These are phyloP conservation scores for Aureobasidium vineae DNA, from an alignment of 2,329 filamentous ascomycete genomes.

Conservation along the genomic window DNA sequence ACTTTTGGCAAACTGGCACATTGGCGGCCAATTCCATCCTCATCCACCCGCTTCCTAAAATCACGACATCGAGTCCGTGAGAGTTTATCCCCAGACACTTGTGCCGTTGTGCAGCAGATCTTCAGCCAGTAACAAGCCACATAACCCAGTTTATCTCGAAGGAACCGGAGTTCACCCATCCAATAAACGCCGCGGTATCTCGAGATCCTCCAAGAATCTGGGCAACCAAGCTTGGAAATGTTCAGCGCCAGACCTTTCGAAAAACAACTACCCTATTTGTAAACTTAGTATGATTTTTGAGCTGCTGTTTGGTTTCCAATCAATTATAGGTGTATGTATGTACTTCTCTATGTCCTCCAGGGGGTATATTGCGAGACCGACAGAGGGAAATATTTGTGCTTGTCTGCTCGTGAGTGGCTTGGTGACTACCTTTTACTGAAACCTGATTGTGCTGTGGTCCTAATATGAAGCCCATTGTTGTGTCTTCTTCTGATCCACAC, in stretches of 20 bases:
- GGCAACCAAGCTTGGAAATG: neutral
- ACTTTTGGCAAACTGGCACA: constrained; percentile 25
- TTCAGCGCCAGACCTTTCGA: neutral
- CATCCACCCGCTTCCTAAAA: constrained; percentile 18
- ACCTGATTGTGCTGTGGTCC: neutral
- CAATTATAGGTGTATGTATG: neutral
- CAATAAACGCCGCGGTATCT: neutral
- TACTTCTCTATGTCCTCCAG: neutral
- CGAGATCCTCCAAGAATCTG: neutral
- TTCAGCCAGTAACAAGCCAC: constrained; percentile 12
- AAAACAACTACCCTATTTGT: neutral
- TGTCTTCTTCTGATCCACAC: neutral
- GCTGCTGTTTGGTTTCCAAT: neutral
- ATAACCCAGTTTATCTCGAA: constrained; percentile 1
- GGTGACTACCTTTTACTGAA: neutral
- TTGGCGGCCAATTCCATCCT: constrained; percentile 18
- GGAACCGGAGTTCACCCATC: constrained; percentile 4
- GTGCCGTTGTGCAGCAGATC: constrained; percentile 24
- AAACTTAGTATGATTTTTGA: neutral
- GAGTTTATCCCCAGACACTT: constrained; percentile 15
- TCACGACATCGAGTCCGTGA: constrained; percentile 13
- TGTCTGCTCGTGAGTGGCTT: neutral
- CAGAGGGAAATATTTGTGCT: neutral
- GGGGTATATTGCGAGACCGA: neutral
- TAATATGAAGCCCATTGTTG: constrained; percentile 18